Evolutionary conservation across 495 filamentous ascomycete species (phyloP).

Genomic region (Penicillium pancosmium): DNA sequence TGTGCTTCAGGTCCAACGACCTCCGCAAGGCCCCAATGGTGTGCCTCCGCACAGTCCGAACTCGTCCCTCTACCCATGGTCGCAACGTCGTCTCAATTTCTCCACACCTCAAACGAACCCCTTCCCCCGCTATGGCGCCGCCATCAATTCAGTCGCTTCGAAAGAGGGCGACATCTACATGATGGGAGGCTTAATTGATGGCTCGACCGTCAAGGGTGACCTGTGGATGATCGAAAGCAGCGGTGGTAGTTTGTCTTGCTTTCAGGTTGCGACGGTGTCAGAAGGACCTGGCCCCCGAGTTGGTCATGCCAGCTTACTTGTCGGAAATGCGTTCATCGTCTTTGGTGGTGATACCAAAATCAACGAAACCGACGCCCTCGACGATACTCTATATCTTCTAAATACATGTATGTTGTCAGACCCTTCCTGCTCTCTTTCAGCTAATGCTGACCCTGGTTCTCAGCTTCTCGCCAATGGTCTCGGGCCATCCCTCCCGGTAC

Average conservation of each 20-base stretch:
- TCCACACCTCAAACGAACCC: constrained; percentile 80
- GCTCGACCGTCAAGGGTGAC: constrained; percentile 93
- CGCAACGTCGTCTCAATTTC: constrained; percentile 84
- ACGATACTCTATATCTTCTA: constrained; percentile 93
- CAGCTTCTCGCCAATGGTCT: constrained; percentile 98
- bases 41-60: constrained; percentile 47
- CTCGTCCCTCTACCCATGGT: constrained; percentile 90
- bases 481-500: constrained; percentile 81
- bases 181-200: constrained; percentile 95
- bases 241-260: constrained; percentile 79
- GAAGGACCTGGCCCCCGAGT: constrained; percentile 96
- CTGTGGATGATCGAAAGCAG: constrained; percentile 97
- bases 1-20: constrained; percentile 33
- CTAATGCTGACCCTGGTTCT: constrained; percentile 14
- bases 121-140: constrained; percentile 96
- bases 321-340: constrained; percentile 98
- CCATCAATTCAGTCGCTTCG: constrained; percentile 87
- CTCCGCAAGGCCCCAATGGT: constrained; percentile 37
- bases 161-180: constrained; percentile 98
- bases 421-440: background rate
- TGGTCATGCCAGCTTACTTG: constrained; percentile 90
- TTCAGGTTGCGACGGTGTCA: constrained; percentile 85
- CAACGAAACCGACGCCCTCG: constrained; percentile 85
- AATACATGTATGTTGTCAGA: constrained; percentile 81
- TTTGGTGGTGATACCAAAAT: constrained; percentile 98